phyloP scores from a whole-genome alignment of 371 early-diverging fungal species.

The Apophysomyces elegans region DNA sequence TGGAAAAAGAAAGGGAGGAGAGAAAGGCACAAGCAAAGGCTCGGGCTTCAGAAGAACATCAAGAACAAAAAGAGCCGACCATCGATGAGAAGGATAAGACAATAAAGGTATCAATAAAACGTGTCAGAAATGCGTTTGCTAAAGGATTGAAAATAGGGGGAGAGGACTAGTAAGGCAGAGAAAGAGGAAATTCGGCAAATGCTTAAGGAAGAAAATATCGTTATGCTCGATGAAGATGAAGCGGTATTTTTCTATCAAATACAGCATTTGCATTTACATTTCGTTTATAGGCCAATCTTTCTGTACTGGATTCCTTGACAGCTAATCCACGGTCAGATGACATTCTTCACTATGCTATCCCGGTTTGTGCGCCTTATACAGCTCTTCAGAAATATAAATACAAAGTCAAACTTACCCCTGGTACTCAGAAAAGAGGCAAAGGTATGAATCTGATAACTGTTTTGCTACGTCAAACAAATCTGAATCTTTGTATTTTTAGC shows the following conservation, averaged over 20 bases:
- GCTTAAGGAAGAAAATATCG: conserved; percentile 77
- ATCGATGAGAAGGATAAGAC: neutral
- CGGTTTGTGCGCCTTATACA: conserved; percentile 96
- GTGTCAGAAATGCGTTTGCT: neutral
- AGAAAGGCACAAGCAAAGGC: conserved; percentile 38
- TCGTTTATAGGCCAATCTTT: conserved; percentile 51
- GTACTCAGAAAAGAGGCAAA: conserved; percentile 97
- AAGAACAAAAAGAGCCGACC: conserved; percentile 11
- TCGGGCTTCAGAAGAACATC: conserved; percentile 13
- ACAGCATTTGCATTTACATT: neutral
- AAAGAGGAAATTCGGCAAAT: conserved; percentile 67
- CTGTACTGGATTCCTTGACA: conserved; percentile 80
- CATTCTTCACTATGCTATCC: conserved; percentile 86
- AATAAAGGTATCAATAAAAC: neutral
- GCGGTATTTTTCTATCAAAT: conserved; percentile 27
- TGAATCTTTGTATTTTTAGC: conserved; percentile 23
- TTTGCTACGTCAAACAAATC: neutral
- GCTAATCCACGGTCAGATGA: conserved; percentile 82
- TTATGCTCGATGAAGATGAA: conserved; percentile 69
- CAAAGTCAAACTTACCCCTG: conserved; percentile 95
- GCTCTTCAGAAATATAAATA: conserved; percentile 92
- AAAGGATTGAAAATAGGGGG: neutral
- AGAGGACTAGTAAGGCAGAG: conserved; percentile 40
- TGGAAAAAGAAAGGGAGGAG: conserved; percentile 43
- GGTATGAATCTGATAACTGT: conserved; percentile 39